Conservation (phyloP, 2,329 filamentous ascomycete genomes). For the Aspergillus ruber region DNA sequence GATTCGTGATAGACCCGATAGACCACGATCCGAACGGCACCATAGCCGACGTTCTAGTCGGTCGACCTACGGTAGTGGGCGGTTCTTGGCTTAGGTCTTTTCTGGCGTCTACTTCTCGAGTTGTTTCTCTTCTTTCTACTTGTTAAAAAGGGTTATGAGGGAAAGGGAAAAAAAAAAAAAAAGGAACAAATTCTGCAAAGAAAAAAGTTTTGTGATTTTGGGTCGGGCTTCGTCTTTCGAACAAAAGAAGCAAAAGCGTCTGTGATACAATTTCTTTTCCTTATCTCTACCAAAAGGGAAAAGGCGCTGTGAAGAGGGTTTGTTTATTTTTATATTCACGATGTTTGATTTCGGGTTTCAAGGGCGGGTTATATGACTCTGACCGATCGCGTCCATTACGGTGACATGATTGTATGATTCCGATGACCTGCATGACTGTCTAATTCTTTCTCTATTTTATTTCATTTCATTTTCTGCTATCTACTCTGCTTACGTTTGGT, state of each 20-base stretch:
- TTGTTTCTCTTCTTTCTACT: background rate
- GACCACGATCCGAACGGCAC: constrained; percentile 31
- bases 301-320: constrained; percentile 11
- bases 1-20: constrained; percentile 27
- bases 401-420: constrained; percentile 31
- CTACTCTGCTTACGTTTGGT: constrained; percentile 2
- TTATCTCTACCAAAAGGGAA: constrained; percentile 4
- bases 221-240: background rate
- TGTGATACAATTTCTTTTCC: constrained; percentile 1
- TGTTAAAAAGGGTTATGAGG: background rate
- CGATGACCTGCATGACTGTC: constrained; percentile 27
- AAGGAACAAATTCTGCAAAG: background rate
- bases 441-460: constrained; percentile 7
- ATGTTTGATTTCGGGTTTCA: constrained; percentile 10
- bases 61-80: constrained; percentile 28
- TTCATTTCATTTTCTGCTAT: constrained; percentile 3
- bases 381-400: constrained; percentile 14
- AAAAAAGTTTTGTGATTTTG: background rate
- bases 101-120: background rate
- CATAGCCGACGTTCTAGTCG: constrained; percentile 31
- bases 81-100: constrained; percentile 2
- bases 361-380: constrained; percentile 7
- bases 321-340: constrained; percentile 1
- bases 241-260: constrained; percentile 3
- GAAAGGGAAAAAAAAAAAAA: background rate